Evolutionary conservation across 768 basidiomycete species (phyloP), one percentile per base, ranked within the genome.

Genomic region (Lyophyllum semitale): DNA sequence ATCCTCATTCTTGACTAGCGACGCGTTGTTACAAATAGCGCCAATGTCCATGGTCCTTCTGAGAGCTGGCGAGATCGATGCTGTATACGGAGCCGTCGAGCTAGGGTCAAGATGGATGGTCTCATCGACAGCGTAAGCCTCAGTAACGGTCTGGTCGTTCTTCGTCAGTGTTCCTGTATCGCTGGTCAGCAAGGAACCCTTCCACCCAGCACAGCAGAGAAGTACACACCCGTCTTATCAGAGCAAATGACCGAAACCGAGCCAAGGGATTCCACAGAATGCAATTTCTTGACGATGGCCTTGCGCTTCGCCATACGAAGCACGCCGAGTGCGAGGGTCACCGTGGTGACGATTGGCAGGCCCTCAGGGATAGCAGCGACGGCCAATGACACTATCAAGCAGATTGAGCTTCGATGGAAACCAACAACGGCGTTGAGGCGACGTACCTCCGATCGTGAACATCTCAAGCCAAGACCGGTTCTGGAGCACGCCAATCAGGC

Each of bases 311-410:
- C 85, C 96, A 98, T 98, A 9, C 96, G 75, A 60, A 97, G 70
- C 2, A 98, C 95, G 40, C 95, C 95, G 25, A 98, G 80, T 1
- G 96, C 96, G 35, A 98, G 84, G 4, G 96, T 98, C 22, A 98
- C 95, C 0, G 95, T 98, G 0, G 96, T 98, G 23, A 98, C 95
- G 54, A 98, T 97, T 0, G 95, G 95, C 15, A 98, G 73, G 13
- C 95, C 95, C 74, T 98, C 95, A 0, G 95, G 95, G 59, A 98
- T 98, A 41, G 95, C 95, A 52, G 95, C 95, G n/a, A 98, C 95
- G 27, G 95, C 95, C 57, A 98, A 83, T 1, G 95, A 98, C 3
- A 98, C 95, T 97, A 70, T 8, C 50, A 48, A 55, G 27, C 4
- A 47, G 23, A 37, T 30, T 32, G 17, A n/a, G n/a, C 26, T 38